Evolutionary conservation across 805 yeast species (phyloP).

Genomic region (Zygoascus tannicola): DNA sequence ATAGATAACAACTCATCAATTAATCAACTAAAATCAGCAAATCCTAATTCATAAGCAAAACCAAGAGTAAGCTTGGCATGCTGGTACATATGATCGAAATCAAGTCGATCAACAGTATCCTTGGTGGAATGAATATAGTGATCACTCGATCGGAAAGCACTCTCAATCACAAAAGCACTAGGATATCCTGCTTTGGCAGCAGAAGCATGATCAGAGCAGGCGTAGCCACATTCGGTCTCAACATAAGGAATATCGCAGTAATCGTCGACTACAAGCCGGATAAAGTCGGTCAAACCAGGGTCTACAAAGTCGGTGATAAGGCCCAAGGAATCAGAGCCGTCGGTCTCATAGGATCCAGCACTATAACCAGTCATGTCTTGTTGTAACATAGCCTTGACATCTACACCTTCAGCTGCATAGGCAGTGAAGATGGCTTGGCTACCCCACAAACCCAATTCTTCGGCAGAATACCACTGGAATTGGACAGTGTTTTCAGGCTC

Average conservation of each 20-base stretch:
- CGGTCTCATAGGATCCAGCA: slow-evolving; percentile 39
- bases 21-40: slow-evolving; percentile 23
- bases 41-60: slow-evolving; percentile 58
- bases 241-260: slow-evolving; percentile 62
- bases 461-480: slow-evolving; percentile 93
- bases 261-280: slow-evolving; percentile 49
- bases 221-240: slow-evolving; percentile 80
- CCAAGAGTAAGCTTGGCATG: slow-evolving; percentile 73
- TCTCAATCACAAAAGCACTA: slow-evolving; percentile 71
- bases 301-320: slow-evolving; percentile 65
- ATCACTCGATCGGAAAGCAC: slow-evolving; percentile 53
- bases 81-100: slow-evolving; percentile 69
- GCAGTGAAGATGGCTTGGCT: slow-evolving; percentile 64
- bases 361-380: slow-evolving; percentile 92
- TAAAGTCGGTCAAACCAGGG: slow-evolving; percentile 44
- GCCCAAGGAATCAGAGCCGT: slow-evolving; percentile 62
- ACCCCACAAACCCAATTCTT: slow-evolving; percentile 86
- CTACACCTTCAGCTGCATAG: slow-evolving; percentile 37
- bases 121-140: slow-evolving; percentile 65
- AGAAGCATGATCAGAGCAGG: slow-evolving; percentile 89
- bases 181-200: slow-evolving; percentile 81
- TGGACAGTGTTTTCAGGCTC: slow-evolving; percentile 67
- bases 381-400: slow-evolving; percentile 77
- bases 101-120: slow-evolving; percentile 76
- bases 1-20: too few relatives aligned